Evolutionary conservation across 2,329 filamentous ascomycete species (phyloP).

Genomic region (Madurella fahalii): DNA sequence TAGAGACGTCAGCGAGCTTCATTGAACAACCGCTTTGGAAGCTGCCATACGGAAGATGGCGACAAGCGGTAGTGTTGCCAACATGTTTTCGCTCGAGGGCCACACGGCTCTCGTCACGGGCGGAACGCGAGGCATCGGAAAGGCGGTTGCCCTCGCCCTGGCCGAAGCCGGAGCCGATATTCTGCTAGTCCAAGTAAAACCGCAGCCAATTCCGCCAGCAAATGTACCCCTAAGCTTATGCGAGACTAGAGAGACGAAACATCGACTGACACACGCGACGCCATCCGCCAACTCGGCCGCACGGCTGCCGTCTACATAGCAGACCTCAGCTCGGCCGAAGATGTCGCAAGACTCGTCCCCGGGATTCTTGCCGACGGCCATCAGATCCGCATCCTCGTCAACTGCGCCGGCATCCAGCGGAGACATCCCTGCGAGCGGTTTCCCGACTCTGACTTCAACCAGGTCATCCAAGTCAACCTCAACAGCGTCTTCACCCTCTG

Average conservation of each 20-base stretch:
- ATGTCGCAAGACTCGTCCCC: conserved; percentile 59
- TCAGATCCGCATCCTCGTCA: conserved; percentile 72
- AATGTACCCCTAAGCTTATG: neutral
- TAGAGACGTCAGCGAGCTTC: no score
- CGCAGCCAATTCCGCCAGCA: neutral
- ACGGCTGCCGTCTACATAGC: conserved; percentile 64
- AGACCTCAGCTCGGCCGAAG: conserved; percentile 59
- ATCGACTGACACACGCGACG: conserved; percentile 51
- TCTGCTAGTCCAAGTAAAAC: conserved; percentile 48
- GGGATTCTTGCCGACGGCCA: conserved; percentile 58
- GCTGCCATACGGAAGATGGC: conserved; percentile 8
- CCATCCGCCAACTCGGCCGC: conserved; percentile 62
- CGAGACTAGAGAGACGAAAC: conserved; percentile 31
- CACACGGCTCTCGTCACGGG: conserved; percentile 57
- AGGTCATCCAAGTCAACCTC: conserved; percentile 83
- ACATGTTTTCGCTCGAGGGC: conserved; percentile 52
- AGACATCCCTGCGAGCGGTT: conserved; percentile 73
- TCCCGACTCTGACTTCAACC: conserved; percentile 69
- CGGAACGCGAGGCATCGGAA: conserved; percentile 55
- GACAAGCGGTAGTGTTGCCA: conserved; percentile 6
- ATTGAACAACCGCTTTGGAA: no score
- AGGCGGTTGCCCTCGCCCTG: conserved; percentile 53
- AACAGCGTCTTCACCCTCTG: conserved; percentile 74
- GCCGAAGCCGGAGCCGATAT: conserved; percentile 57
- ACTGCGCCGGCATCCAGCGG: conserved; percentile 82